Base-by-base conservation (phyloP, 441 rosid species). In the Populus hybrid region DNA sequence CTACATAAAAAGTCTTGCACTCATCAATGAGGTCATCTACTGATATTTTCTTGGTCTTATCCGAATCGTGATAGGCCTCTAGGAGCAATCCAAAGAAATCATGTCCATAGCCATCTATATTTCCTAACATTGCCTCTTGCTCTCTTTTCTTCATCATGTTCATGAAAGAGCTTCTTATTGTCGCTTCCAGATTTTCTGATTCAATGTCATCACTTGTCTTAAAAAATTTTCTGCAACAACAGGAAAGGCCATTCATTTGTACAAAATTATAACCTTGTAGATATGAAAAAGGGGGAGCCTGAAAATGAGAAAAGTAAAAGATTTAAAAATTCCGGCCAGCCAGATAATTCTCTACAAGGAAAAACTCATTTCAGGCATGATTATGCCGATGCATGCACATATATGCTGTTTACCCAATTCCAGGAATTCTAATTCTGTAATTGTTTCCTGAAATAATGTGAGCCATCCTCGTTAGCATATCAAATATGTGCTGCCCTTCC, bases 1-100 rank as follows among this genome's bases (percentile, higher is more conserved):
- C 79, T 31, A 84, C 3, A 76, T 81, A 82, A 70, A 82, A 79
- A 69, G 86, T 84, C 77, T 81, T 82, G 71, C 84, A 82, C 67
- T 86, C 87, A 56, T 79, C 84, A 20, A 79, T 67, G 67, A 84
- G 2, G 63, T 83, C 79, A 8, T 81, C 68, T 53, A 61, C 18
- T 5, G 84, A 76, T 14, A 83, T 76, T 67, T 33, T 83, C 67
- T 59, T 76, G 31, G 24, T 72, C 36, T 10, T 33, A 24, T 82
- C 82, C 4, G 35, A 18, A 38, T 80, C 76, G 16, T 69, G 78
- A 65, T 50, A 56, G 9, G 68, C 76, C 21, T n/a, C 35, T 11
- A 73, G 14, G 9, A 75, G 79, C 28, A 71, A 8, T 72, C 79
- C 76, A 33, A 80, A 68, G 28, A 70, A 80, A 70, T 80, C 82